phyloP scores from a whole-genome alignment of 805 yeast genomes.

The Yamadazyma sp. region DNA sequence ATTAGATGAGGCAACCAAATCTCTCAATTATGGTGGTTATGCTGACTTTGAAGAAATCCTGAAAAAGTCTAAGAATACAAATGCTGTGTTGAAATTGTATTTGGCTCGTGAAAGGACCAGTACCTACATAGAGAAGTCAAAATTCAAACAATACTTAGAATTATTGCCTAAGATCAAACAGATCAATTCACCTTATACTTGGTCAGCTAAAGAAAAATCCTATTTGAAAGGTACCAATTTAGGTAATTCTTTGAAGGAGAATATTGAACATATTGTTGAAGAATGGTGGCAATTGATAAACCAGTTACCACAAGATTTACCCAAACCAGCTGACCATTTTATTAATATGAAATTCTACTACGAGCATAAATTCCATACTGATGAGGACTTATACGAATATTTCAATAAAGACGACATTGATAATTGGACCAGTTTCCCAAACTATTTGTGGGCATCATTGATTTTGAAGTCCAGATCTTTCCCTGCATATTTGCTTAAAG shows the following conservation, averaged over 20 bases:
- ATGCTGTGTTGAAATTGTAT: slow-evolving; percentile 32
- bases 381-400: slow-evolving; percentile 32
- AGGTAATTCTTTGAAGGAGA: slow-evolving; percentile 49
- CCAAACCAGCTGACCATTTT: slow-evolving; percentile 33
- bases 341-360: slow-evolving; percentile 43
- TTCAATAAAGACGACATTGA: slow-evolving; percentile 19
- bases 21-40: slow-evolving; percentile 14
- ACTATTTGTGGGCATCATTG: slow-evolving; percentile 71
- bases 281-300: slow-evolving; percentile 57
- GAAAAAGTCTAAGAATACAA: slow-evolving; percentile 19
- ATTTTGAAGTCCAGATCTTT: slow-evolving; percentile 78
- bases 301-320: slow-evolving; percentile 25
- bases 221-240: slow-evolving; percentile 68
- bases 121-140: slow-evolving; percentile 15
- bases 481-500: slow-evolving; percentile 60
- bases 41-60: slow-evolving; percentile 9
- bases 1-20: slow-evolving; percentile 21
- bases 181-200: slow-evolving; percentile 63
- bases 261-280: slow-evolving; percentile 43
- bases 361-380: slow-evolving; percentile 38
- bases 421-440: slow-evolving; percentile 63
- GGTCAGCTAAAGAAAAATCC: slow-evolving; percentile 52
- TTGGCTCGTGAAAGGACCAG: slow-evolving; percentile 28
- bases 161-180: slow-evolving; percentile 35
- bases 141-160: slow-evolving; percentile 26